Evolutionary conservation across 257 asterid species (phyloP).

Genomic region (Voacanga thouarsii): DNA sequence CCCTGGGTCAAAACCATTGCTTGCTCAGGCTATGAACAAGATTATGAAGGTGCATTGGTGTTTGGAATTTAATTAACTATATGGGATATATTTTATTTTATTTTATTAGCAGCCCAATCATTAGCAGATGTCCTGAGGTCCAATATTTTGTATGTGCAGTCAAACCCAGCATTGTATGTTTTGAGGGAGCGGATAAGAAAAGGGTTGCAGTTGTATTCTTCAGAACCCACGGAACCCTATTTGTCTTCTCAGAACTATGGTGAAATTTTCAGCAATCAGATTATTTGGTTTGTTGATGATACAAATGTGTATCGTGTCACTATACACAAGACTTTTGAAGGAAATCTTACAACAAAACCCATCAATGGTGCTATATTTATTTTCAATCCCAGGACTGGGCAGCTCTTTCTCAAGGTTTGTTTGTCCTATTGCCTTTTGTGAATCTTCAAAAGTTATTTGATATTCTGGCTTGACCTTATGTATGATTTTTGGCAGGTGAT

Average conservation of each 20-base stretch:
- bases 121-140: background rate
- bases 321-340: slow-evolving; percentile 96
- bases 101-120: background rate
- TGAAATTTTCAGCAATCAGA: slow-evolving; percentile 97
- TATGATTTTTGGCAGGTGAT: slow-evolving; percentile 56
- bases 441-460: background rate
- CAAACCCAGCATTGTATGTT: slow-evolving; percentile 95
- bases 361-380: slow-evolving; percentile 97
- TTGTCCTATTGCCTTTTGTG: background rate
- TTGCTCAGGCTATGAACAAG: slow-evolving; percentile 99
- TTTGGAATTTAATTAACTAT: background rate
- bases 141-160: slow-evolving; percentile 42
- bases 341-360: slow-evolving; percentile 95
- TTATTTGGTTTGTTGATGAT: slow-evolving; percentile 98
- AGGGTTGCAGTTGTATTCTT: slow-evolving; percentile 94
- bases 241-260: slow-evolving; percentile 98
- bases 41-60: slow-evolving; percentile 77
- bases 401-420: slow-evolving; percentile 81
- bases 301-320: slow-evolving; percentile 97
- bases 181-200: slow-evolving; percentile 92
- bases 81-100: background rate
- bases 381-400: slow-evolving; percentile 97
- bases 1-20: slow-evolving; percentile 97
- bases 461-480: background rate
- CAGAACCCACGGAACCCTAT: slow-evolving; percentile 98